Conservation (phyloP, 2,329 filamentous ascomycete species). For the Fusarium siculi region DNA sequence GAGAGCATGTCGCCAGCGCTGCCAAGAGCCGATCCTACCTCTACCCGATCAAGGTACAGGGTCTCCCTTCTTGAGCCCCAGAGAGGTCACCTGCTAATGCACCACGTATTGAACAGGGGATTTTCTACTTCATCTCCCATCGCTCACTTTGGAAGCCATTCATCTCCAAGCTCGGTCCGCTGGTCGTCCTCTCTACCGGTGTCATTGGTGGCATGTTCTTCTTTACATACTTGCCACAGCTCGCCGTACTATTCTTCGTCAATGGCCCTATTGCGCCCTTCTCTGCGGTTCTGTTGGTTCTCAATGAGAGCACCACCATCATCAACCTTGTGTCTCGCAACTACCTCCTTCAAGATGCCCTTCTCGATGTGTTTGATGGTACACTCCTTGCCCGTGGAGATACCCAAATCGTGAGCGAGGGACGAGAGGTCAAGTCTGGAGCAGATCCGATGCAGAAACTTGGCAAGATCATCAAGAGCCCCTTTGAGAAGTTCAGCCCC, state of each 20-base stretch:
- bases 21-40: constrained; percentile 81
- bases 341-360: constrained; percentile 82
- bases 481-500: constrained; percentile 66
- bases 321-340: constrained; percentile 69
- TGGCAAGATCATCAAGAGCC: constrained; percentile 67
- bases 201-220: constrained; percentile 86
- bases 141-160: constrained; percentile 69
- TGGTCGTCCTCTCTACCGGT: constrained; percentile 74
- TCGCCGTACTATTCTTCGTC: constrained; percentile 83
- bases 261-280: constrained; percentile 85
- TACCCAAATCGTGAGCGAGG: constrained; percentile 74
- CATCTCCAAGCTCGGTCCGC: constrained; percentile 65
- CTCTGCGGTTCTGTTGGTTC: constrained; percentile 74
- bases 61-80: not conserved
- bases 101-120: constrained; percentile 56
- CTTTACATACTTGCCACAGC: constrained; percentile 87
- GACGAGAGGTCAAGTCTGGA: constrained; percentile 76
- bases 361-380: constrained; percentile 91
- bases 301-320: constrained; percentile 70
- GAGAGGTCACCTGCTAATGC: constrained; percentile 4
- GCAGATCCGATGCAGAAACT: constrained; percentile 66
- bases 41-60: constrained; percentile 79
- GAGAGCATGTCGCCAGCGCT: constrained; percentile 72
- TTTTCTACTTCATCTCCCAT: constrained; percentile 68
- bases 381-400: constrained; percentile 65